Percentiles rank a stretch among this genome's conserved stretches.
Evolutionary conservation across 257 asterid genomes (phyloP).

Genomic region (Haberlea rhodopensis): DNA sequence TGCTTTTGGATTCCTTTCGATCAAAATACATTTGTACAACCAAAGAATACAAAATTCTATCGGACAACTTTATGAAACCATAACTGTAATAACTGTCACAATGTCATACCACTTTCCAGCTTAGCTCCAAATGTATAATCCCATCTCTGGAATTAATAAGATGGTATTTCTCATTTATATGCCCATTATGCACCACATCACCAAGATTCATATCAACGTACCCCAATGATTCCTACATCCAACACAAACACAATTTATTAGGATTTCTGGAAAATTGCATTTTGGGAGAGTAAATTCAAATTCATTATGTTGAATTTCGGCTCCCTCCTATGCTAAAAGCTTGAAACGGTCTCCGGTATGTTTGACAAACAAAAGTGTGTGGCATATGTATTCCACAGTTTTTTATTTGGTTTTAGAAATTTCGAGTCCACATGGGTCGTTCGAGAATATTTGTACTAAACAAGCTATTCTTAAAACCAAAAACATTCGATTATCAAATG

Average conservation of each 20-base stretch:
- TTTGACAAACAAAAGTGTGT: neutral
- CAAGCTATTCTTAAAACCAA: too few species aligned
- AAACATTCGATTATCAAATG: too few species aligned
- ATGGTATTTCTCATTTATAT: slow-evolving; percentile 65
- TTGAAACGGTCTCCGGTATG: too few species aligned
- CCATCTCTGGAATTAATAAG: slow-evolving; percentile 77
- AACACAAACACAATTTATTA: neutral
- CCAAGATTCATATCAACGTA: slow-evolving; percentile 60
- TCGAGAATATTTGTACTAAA: too few species aligned
- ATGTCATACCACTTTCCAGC: slow-evolving; percentile 66
- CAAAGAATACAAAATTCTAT: neutral
- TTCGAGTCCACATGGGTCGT: too few species aligned
- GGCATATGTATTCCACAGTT: too few species aligned
- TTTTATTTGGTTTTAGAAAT: neutral
- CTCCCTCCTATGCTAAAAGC: neutral
- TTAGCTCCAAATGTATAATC: slow-evolving; percentile 58
- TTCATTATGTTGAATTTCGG: neutral
- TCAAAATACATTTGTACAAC: neutral
- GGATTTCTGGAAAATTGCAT: neutral
- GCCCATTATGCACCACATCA: slow-evolving; percentile 70
- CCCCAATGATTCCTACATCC: slow-evolving; percentile 63
- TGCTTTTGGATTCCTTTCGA: neutral
- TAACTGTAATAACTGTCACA: neutral
- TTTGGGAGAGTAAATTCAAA: neutral
- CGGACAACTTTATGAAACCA: neutral